Evolutionary conservation across 441 rosid species (phyloP), one percentile per base, ranked within the genome.

Genomic region (Melastoma candidum): DNA sequence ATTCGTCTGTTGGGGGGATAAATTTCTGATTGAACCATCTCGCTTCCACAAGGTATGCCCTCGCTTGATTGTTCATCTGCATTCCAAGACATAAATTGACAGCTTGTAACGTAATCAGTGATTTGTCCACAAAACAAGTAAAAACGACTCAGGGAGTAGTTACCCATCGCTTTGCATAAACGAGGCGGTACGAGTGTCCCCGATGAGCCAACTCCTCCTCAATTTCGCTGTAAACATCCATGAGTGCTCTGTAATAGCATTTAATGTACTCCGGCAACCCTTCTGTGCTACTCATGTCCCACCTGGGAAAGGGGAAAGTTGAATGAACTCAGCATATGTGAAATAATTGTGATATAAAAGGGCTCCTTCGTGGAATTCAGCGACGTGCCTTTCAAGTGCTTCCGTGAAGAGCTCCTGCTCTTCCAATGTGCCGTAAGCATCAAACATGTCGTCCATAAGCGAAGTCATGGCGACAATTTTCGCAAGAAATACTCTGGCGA

Each of bases 391-490:
- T 36, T 69, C 55, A n/a, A 72, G 53, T 0, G 66, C 74, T 9
- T 59, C 7, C 0, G 79, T 69, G 9, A 74, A 58, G 44, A 57
- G 53, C 22, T 51, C 47, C 10, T 78, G 71, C 27, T 82, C 88
- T 32, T 74, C 65, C 13, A 41, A 7, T 26, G 72, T 77, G 11
- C 75, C 82, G 62, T 67, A 75, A 0, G 60, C 70, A 46, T 82
- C 88, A 26, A 74, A 82, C 8, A 61, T 73, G 58, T 79, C 88
- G 60, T 82, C 88, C 5, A 82, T 26, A 0, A 60, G 6, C 0
- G 83, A 74, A 12, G 49, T 17, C 41, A 69, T 39, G 50, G 64
- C 60, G 26, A 68, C 48, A 3, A 74, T 53, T 50, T 63, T 74
- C 48, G 82, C 60, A 3, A 53, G 0, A 1, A 46, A 53, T 44